Percentiles rank a stretch among this genome's conserved stretches.
phyloP scores from a whole-genome alignment of 768 basidiomycete species.

The Boletus subcaerulescens region DNA sequence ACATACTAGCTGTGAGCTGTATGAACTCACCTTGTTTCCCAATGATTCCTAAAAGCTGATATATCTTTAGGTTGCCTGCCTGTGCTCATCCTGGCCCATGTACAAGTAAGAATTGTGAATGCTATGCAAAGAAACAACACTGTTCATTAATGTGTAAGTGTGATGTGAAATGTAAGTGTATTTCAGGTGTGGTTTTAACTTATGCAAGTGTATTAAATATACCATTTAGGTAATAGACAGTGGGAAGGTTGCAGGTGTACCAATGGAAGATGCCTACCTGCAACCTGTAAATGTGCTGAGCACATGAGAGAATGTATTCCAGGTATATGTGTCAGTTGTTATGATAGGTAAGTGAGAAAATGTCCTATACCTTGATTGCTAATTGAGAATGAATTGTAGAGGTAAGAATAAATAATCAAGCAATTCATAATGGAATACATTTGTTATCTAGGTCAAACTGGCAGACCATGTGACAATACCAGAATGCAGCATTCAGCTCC shows the following conservation, averaged over 20 bases:
- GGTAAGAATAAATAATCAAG: slow-evolving; percentile 9
- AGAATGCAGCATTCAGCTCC: slow-evolving; percentile 21
- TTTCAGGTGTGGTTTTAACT: background rate
- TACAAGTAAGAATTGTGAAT: slow-evolving; percentile 37
- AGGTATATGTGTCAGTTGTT: slow-evolving; percentile 44
- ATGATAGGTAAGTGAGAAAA: slow-evolving; percentile 36
- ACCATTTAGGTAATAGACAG: slow-evolving; percentile 12
- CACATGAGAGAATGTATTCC: slow-evolving; percentile 50
- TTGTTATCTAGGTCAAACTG: slow-evolving; percentile 14
- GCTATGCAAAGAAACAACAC: slow-evolving; percentile 36
- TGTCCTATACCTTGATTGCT: background rate
- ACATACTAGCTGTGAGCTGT: slow-evolving; percentile 1
- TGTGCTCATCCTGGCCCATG: slow-evolving; percentile 53
- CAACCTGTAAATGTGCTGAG: slow-evolving; percentile 37
- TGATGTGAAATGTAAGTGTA: slow-evolving; percentile 36
- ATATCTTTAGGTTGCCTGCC: slow-evolving; percentile 28
- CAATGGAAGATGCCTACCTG: slow-evolving; percentile 28
- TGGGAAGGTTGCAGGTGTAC: slow-evolving; percentile 12
- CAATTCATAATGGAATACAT: background rate
- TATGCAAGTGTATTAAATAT: background rate
- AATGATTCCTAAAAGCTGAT: background rate
- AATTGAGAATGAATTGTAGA: slow-evolving; percentile 10
- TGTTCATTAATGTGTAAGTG: slow-evolving; percentile 53
- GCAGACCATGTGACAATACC: slow-evolving; percentile 28
- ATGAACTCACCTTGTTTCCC: background rate